A percentile compares a stretch with the other conserved stretches of the same genome.
Conservation (phyloP, 345 rosid genomes). For the Nephelium lappaceum region DNA sequence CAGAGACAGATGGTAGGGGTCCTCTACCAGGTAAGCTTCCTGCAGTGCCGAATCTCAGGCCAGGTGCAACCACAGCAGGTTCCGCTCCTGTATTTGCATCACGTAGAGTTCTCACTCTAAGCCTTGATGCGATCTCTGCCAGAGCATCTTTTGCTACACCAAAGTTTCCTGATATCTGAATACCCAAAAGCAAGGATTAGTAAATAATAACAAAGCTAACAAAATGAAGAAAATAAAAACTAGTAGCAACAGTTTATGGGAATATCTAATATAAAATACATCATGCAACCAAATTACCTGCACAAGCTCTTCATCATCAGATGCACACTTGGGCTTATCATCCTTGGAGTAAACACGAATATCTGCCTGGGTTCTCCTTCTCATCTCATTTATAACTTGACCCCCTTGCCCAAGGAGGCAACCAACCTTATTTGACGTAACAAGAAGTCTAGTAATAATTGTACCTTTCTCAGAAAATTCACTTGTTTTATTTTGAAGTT, state of each 20-base stretch:
- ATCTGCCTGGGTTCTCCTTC: constrained; percentile 61
- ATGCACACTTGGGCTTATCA: constrained; percentile 56
- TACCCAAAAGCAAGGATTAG: constrained; percentile 23
- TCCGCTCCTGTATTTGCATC: constrained; percentile 46
- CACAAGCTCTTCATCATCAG: constrained; percentile 63
- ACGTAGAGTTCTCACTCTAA: constrained; percentile 51
- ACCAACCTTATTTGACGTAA: constrained; percentile 61
- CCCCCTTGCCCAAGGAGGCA: constrained; percentile 73
- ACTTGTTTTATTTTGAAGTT: constrained; percentile 53
- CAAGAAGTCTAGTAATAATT: constrained; percentile 51
- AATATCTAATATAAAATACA: neutral
- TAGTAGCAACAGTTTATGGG: neutral
- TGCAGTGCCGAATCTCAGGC: constrained; percentile 33
- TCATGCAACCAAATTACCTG: constrained; percentile 41
- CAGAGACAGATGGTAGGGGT: constrained; percentile 27
- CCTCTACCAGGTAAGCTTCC: constrained; percentile 38
- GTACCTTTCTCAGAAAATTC: constrained; percentile 51
- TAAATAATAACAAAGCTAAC: constrained; percentile 8
- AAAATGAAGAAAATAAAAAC: constrained; percentile 7
- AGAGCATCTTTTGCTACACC: constrained; percentile 58
- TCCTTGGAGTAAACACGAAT: constrained; percentile 59
- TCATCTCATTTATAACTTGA: constrained; percentile 64
- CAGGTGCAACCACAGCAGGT: constrained; percentile 38
- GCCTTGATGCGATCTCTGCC: constrained; percentile 54
- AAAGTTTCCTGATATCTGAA: constrained; percentile 58